Conservation (phyloP, 768 basidiomycete species). For the Tylopilus subfusipes region DNA sequence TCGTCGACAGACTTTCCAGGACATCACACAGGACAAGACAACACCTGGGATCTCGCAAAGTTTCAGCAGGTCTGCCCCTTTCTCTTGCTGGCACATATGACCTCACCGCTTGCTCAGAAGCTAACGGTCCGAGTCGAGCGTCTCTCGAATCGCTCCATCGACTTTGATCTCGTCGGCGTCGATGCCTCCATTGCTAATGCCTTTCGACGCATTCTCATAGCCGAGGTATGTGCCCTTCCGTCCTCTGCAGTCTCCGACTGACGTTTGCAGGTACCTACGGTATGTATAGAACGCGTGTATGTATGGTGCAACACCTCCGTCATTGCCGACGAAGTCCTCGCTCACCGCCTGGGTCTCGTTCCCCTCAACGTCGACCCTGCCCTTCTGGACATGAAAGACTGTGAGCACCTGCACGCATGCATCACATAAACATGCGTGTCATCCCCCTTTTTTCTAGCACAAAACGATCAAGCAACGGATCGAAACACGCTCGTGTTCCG, state of each 20-base stretch:
- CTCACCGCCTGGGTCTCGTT: conserved; percentile 88
- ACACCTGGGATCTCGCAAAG: conserved; percentile 73
- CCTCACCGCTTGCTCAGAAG: conserved; percentile 44
- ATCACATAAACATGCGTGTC: neutral
- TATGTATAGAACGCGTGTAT: conserved; percentile 89
- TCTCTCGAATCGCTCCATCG: conserved; percentile 78
- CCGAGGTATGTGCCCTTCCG: conserved; percentile 61
- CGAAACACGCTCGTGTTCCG: conserved; percentile 89
- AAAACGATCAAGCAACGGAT: conserved; percentile 71
- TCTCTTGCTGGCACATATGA: neutral
- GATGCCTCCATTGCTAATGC: conserved; percentile 97
- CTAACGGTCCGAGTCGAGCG: conserved; percentile 72
- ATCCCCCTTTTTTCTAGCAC: conserved; percentile 21
- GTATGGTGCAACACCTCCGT: conserved; percentile 94
- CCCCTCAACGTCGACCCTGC: conserved; percentile 86
- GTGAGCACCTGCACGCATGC: conserved; percentile 24
- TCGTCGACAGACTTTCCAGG: conserved; percentile 91
- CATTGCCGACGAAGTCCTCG: conserved; percentile 89
- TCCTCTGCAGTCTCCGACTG: neutral
- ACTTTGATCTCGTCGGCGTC: conserved; percentile 93
- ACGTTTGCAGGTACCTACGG: conserved; percentile 70
- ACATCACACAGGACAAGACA: conserved; percentile 79
- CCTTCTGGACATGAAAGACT: conserved; percentile 54
- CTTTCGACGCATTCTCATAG: conserved; percentile 85
- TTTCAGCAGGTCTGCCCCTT: conserved; percentile 67